Conservation (phyloP, 176 grass and related monocot species). For the Eragrostis curvula region DNA sequence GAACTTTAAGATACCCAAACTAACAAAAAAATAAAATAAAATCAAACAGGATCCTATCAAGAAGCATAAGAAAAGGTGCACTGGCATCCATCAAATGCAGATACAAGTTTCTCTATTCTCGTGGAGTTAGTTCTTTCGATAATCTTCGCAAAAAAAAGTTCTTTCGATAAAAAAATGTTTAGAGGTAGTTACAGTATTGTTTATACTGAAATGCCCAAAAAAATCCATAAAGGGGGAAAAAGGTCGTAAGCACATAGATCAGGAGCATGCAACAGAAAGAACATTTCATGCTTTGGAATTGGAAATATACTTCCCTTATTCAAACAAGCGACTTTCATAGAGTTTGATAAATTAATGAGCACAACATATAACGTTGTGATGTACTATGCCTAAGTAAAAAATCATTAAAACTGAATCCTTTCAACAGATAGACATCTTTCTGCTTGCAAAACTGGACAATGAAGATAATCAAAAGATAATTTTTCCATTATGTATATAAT, state of each 20-base stretch:
- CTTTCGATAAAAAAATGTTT: neutral
- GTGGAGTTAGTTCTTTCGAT: neutral
- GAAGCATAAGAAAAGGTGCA: neutral
- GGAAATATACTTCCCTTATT: neutral
- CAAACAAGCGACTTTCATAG: neutral
- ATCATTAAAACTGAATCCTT: neutral
- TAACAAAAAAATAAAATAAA: no score
- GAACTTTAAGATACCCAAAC: no score
- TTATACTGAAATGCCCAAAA: neutral
- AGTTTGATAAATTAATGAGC: neutral
- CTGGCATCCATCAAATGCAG: conserved; percentile 4
- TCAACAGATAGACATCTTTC: neutral
- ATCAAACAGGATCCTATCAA: no score
- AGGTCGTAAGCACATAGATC: neutral
- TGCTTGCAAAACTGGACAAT: neutral
- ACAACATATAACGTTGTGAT: no score
- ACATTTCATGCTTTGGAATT: neutral
- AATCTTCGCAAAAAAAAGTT: no score
- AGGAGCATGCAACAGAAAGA: conserved; percentile 4
- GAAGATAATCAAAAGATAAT: neutral
- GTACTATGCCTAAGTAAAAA: neutral
- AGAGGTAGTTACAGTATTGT: neutral
- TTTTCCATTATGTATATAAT: neutral
- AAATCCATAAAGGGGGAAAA: neutral
- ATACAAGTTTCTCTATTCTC: neutral